Conservation (phyloP, 176 grass and related monocot genomes). For the Puccinellia tenuiflora region DNA sequence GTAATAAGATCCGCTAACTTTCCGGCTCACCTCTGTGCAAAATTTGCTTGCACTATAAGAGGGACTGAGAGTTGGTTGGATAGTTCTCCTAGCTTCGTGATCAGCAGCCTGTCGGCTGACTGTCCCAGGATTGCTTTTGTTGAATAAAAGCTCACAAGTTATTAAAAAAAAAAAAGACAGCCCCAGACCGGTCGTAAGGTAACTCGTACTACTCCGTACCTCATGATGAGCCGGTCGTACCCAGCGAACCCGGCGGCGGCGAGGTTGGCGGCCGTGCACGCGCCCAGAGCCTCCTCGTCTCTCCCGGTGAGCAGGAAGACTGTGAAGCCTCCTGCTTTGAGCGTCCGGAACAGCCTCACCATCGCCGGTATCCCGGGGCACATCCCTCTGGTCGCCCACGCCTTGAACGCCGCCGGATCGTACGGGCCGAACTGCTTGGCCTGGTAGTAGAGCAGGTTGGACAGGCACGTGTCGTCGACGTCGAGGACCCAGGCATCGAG, state of each 20-base stretch:
- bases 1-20: too few relatives aligned
- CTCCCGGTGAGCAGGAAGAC: slow-evolving; percentile 70
- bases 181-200: too few relatives aligned
- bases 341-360: slow-evolving; percentile 38
- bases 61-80: too few relatives aligned
- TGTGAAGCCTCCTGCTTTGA: slow-evolving; percentile 42
- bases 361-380: slow-evolving; percentile 61
- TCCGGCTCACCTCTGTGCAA: too few relatives aligned
- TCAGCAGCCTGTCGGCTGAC: too few relatives aligned
- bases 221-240: slow-evolving; percentile 65
- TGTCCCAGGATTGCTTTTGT: too few relatives aligned
- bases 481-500: slow-evolving; percentile 79
- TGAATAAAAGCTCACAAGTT: too few relatives aligned
- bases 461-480: slow-evolving; percentile 86
- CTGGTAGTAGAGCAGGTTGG: slow-evolving; percentile 70
- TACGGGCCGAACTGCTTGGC: slow-evolving; percentile 68
- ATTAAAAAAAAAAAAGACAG: too few relatives aligned
- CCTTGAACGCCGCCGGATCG: slow-evolving; percentile 56
- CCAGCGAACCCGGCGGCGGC: slow-evolving; percentile 49
- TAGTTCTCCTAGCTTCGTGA: too few relatives aligned
- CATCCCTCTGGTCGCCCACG: slow-evolving; percentile 56
- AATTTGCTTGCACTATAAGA: too few relatives aligned
- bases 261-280: slow-evolving; percentile 48
- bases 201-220: too few relatives aligned
- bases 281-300: slow-evolving; percentile 41